Conservation (phyloP, 192 early-diverging fungal species). For the Coemansia sp. region DNA sequence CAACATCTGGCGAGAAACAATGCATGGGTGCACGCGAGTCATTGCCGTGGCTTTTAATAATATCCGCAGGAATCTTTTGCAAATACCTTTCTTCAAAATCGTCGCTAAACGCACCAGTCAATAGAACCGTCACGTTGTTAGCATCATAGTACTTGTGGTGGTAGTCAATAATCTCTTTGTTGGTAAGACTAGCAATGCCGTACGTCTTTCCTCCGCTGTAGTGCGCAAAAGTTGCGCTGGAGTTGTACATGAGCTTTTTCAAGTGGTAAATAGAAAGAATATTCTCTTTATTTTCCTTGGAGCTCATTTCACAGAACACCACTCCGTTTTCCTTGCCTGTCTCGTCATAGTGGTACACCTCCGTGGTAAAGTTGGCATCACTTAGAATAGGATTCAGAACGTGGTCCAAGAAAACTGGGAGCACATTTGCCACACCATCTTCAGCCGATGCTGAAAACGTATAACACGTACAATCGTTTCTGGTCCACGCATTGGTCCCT, state of each 20-base stretch:
- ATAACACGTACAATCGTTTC: constrained; percentile 67
- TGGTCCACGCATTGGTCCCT: constrained; percentile 72
- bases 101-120: constrained; percentile 58
- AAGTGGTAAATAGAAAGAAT: constrained; percentile 54
- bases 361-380: constrained; percentile 73
- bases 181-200: constrained; percentile 72
- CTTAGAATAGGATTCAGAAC: constrained; percentile 71
- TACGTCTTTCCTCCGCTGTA: constrained; percentile 77
- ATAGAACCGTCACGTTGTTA: constrained; percentile 68
- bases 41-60: constrained; percentile 25
- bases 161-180: constrained; percentile 74
- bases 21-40: constrained; percentile 34
- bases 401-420: constrained; percentile 82
- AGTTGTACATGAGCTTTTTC: constrained; percentile 47
- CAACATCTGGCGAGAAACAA: constrained; percentile 18
- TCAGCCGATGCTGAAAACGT: constrained; percentile 64
- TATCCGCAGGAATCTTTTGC: constrained; percentile 35
- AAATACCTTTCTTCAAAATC: constrained; percentile 39
- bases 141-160: constrained; percentile 73
- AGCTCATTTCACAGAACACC: constrained; percentile 76
- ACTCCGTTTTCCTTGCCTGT: constrained; percentile 75
- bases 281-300: constrained; percentile 68
- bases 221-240: constrained; percentile 61
- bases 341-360: constrained; percentile 78
- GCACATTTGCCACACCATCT: constrained; percentile 68